Evolutionary conservation across 805 yeast species (phyloP).

Genomic region (Metschnikowia continentalis): DNA sequence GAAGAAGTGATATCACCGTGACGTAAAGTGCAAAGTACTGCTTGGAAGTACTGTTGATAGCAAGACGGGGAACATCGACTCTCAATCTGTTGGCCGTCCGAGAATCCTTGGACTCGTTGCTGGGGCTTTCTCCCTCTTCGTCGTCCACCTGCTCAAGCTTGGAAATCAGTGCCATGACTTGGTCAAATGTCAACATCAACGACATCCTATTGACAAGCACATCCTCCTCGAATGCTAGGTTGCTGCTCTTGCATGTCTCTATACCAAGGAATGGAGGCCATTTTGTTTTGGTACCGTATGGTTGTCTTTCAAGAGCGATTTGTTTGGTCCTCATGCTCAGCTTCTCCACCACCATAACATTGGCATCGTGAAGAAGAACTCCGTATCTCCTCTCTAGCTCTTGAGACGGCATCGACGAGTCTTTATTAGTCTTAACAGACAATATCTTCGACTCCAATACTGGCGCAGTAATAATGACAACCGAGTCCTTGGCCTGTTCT

Average conservation of each 20-base stretch:
- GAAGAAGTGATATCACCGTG: constrained; percentile 57
- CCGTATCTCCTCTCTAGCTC: constrained; percentile 64
- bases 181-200: constrained; percentile 55
- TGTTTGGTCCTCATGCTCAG: constrained; percentile 34
- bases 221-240: constrained; percentile 41
- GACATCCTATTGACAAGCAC: constrained; percentile 64
- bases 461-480: constrained; percentile 71
- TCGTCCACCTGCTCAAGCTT: constrained; percentile 11
- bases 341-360: constrained; percentile 62
- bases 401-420: constrained; percentile 25
- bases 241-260: constrained; percentile 57
- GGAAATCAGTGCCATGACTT: constrained; percentile 27
- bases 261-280: constrained; percentile 94
- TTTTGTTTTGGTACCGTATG: constrained; percentile 57
- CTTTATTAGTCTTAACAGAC: constrained; percentile 49
- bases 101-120: constrained; percentile 3
- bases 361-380: constrained; percentile 62
- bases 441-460: constrained; percentile 63
- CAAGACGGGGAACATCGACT: constrained; percentile 67
- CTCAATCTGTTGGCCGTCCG: constrained; percentile 36
- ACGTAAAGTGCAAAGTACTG: constrained; percentile 68
- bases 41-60: constrained; percentile 63
- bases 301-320: constrained; percentile 40
- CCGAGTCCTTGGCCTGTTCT: constrained; percentile 43
- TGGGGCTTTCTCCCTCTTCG: not conserved